Evolutionary conservation across 2,329 filamentous ascomycete genomes (phyloP), one percentile per base, ranked within the genome.

Genomic region (Cercospora sojina): DNA sequence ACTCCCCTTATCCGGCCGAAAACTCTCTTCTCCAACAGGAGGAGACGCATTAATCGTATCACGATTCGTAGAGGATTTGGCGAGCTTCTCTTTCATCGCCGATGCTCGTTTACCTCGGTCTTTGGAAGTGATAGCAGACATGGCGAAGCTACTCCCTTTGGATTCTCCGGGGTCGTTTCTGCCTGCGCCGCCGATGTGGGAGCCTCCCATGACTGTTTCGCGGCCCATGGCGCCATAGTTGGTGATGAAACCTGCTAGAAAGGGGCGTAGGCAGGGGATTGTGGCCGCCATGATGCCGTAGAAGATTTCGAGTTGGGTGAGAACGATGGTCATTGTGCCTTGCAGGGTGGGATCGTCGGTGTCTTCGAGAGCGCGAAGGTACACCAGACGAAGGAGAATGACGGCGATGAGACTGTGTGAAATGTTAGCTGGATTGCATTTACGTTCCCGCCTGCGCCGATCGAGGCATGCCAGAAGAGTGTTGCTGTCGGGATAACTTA

Each of bases 211-310:
- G 47, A 67, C 43, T 3, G 62, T 67, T 2, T 67, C 69, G 8
- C 61, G 62, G 16, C 65, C 67, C 64, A 71, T 71, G 13, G 70
- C 68, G 41, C 70, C 68, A 20, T 66, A 66, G 64, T 67, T 64
- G 18, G 69, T 71, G 27, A 64, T 57, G 47, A 71, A 69, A 16
- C 64, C 66, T 25, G 56, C 66, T 12, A 71, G 61, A 63, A 83
- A 83, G 2, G 81, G 80, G 49, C 80, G 79, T 18, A 83, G 75
- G 59, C 80, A 81, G 0, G 81, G 80, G 8, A 79, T 77, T 0
- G 79, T 81, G 16, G 79, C 77, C 18, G 80, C 76, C 4, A 82
- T 74, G 10, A 83, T 75, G 47, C 77, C 77, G 61, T 81, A 79
- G 62, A 76, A 75, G 9, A 83, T 69, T 65, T 83, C 77, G 49